Conservation (phyloP, 352 stramenopile genomes). For the Phytopythium aichiense region DNA sequence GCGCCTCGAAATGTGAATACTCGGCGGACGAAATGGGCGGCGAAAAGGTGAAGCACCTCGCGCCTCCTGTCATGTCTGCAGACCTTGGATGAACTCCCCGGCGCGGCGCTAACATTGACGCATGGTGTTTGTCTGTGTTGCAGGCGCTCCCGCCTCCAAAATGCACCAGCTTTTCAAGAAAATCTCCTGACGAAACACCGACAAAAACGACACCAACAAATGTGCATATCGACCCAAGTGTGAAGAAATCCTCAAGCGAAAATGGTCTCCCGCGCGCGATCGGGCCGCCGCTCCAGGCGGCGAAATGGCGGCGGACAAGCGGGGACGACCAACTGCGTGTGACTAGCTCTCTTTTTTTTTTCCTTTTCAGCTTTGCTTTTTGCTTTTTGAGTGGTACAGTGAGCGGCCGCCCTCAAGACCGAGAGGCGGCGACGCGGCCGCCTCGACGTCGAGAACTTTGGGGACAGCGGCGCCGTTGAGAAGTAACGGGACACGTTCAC, state of each 20-base stretch:
- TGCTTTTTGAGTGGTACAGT: slow-evolving; percentile 8
- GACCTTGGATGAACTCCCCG: background rate
- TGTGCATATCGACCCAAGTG: slow-evolving; percentile 4
- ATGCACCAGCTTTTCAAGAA: background rate
- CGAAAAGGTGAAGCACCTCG: background rate
- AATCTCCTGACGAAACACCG: background rate
- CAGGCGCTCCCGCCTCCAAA: background rate
- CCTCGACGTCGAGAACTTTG: slow-evolving; percentile 6
- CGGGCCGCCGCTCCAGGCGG: background rate
- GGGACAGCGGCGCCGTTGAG: slow-evolving; percentile 5
- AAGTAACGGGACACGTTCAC: slow-evolving; percentile 9
- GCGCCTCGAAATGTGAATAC: slow-evolving; percentile 1
- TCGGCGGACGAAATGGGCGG: background rate
- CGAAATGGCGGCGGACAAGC: background rate
- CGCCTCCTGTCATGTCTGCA: background rate
- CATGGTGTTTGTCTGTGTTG: background rate
- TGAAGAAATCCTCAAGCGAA: slow-evolving; percentile 1
- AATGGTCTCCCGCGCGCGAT: background rate
- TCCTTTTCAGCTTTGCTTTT: background rate
- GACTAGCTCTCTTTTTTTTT: background rate
- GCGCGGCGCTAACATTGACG: background rate
- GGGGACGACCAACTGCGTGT: slow-evolving; percentile 3
- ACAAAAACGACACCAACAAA: background rate
- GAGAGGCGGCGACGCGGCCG: background rate
- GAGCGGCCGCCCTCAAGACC: slow-evolving; percentile 7